phyloP scores from a whole-genome alignment of 257 asterid species.

The Przewalskia tangutica region DNA sequence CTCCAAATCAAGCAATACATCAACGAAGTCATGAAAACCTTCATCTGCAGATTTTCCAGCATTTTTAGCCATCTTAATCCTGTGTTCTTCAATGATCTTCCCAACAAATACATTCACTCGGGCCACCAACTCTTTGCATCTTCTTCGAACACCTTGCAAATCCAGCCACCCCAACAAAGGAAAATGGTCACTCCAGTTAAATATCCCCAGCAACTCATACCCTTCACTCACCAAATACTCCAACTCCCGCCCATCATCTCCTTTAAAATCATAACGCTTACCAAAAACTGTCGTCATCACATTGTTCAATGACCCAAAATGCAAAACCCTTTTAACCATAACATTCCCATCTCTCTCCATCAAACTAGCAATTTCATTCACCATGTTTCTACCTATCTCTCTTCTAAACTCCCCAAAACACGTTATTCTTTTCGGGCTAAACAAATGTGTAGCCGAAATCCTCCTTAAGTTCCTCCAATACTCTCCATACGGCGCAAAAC shows the following conservation, averaged over 20 bases:
- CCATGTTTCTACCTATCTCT: slow-evolving; percentile 43
- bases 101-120: slow-evolving; percentile 50
- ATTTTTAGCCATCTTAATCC: slow-evolving; percentile 17
- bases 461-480: slow-evolving; percentile 69
- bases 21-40: slow-evolving; percentile 45
- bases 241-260: slow-evolving; percentile 20
- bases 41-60: slow-evolving; percentile 8
- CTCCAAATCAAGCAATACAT: slow-evolving; percentile 66
- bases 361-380: slow-evolving; percentile 16
- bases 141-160: slow-evolving; percentile 55
- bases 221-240: slow-evolving; percentile 63
- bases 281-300: slow-evolving; percentile 82
- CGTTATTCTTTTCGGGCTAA: slow-evolving; percentile 46
- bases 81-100: slow-evolving; percentile 52
- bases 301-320: slow-evolving; percentile 51
- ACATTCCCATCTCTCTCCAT: slow-evolving; percentile 29
- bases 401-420: slow-evolving; percentile 26
- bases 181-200: slow-evolving; percentile 81
- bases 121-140: slow-evolving; percentile 38
- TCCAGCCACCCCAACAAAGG: slow-evolving; percentile 60
- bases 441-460: slow-evolving; percentile 54
- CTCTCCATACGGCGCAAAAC: slow-evolving; percentile 75
- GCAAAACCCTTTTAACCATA: slow-evolving; percentile 36
- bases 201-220: slow-evolving; percentile 48
- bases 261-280: slow-evolving; percentile 28